Percentiles rank a stretch among this genome's conserved stretches.
Evolutionary conservation across 371 early-diverging fungal species (phyloP).

Genomic region (Batkoa obscura): DNA sequence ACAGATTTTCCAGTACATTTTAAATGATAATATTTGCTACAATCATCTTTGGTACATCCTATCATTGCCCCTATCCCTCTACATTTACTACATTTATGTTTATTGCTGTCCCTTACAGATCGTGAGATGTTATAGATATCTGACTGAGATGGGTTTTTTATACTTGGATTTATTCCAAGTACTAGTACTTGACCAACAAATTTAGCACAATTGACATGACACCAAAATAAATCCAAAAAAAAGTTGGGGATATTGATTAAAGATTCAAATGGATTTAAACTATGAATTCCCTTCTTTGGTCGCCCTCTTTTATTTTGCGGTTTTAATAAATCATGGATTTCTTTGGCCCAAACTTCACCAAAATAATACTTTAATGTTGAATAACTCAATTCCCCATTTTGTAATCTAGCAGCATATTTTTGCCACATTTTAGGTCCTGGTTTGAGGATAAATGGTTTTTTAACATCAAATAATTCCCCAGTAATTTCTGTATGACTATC

Average conservation of each 20-base stretch:
- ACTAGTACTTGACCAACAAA: slow-evolving; percentile 69
- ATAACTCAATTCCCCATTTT: neutral
- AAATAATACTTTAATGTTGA: slow-evolving; percentile 23
- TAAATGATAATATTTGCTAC: slow-evolving; percentile 61
- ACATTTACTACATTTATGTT: slow-evolving; percentile 39
- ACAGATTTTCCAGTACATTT: slow-evolving; percentile 55
- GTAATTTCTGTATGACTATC: neutral
- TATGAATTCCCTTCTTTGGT: too few species aligned
- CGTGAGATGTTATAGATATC: slow-evolving; percentile 62
- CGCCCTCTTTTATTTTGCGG: too few species aligned
- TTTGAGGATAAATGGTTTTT: neutral
- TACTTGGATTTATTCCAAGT: neutral
- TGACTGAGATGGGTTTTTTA: slow-evolving; percentile 24
- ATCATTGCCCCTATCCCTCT: slow-evolving; percentile 71
- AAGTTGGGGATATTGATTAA: too few species aligned
- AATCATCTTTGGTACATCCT: slow-evolving; percentile 73
- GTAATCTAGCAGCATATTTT: neutral
- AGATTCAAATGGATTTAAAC: too few species aligned
- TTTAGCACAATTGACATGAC: slow-evolving; percentile 64
- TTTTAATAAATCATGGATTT: too few species aligned
- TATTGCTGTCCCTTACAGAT: slow-evolving; percentile 53
- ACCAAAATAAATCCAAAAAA: slow-evolving; percentile 39
- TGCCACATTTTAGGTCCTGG: neutral
- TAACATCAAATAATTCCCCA: neutral
- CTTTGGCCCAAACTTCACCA: slow-evolving; percentile 11